phyloP scores from a whole-genome alignment of 257 asterid genomes.

The Gardenia jasminoides region DNA sequence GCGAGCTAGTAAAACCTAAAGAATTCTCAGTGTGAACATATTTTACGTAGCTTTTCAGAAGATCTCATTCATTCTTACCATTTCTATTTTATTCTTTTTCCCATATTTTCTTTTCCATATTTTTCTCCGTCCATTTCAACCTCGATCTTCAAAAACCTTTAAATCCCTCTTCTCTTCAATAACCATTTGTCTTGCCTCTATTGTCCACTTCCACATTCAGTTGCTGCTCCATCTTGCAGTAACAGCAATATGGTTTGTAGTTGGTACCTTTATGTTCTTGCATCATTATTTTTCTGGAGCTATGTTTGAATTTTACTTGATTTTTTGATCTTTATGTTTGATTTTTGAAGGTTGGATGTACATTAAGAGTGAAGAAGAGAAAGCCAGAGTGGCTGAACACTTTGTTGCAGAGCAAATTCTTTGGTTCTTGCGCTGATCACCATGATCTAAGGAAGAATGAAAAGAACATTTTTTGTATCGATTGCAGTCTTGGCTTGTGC shows the following conservation, averaged over 20 bases:
- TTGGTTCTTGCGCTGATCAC: constrained; percentile 53
- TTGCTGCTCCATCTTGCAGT: neutral
- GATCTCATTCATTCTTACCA: neutral
- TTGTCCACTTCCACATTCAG: neutral
- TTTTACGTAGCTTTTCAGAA: neutral
- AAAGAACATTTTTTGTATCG: constrained; percentile 67
- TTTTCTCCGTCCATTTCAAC: neutral
- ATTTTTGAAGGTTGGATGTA: constrained; percentile 41
- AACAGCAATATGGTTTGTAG: constrained; percentile 14
- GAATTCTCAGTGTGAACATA: constrained; percentile 18
- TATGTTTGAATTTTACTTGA: neutral
- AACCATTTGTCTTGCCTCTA: neutral
- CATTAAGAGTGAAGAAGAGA: constrained; percentile 29
- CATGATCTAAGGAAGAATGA: constrained; percentile 51
- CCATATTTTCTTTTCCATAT: neutral
- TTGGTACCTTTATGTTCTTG: neutral
- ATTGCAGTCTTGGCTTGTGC: constrained; percentile 55
- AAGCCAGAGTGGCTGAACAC: constrained; percentile 47
- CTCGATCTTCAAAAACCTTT: constrained; percentile 4
- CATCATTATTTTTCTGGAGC: neutral
- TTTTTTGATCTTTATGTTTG: neutral
- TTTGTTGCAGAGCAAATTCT: constrained; percentile 44
- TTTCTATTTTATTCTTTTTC: neutral
- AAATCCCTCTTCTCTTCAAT: neutral
- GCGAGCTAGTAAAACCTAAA: constrained; percentile 22